Percentiles rank a stretch among this genome's conserved stretches.
phyloP scores from a whole-genome alignment of 2,329 filamentous ascomycete species.

The Samsoniella hepiali region DNA sequence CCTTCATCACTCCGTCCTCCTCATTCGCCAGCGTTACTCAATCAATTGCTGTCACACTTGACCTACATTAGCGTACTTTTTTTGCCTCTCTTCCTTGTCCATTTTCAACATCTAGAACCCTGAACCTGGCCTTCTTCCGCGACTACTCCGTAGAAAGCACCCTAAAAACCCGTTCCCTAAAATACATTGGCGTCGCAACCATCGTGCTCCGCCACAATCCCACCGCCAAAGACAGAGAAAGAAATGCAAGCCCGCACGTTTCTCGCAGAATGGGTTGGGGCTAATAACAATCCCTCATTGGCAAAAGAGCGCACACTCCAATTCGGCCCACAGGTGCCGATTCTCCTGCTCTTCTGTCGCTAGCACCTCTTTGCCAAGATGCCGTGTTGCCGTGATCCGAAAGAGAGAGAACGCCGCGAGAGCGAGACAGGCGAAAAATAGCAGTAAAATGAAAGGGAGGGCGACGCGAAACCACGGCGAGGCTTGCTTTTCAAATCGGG shows the following conservation, averaged over 20 bases:
- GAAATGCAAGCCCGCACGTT: not conserved
- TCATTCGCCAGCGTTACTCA: not conserved
- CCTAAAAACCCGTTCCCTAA: not conserved
- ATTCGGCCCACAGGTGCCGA: constrained; percentile 11
- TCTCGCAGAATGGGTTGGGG: not conserved
- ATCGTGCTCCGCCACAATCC: constrained; percentile 9
- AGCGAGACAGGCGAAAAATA: too few species aligned
- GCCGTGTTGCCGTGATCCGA: constrained; percentile 17
- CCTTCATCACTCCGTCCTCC: not conserved
- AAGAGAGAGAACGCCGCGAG: not conserved
- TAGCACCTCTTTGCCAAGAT: constrained; percentile 17
- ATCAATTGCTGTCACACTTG: constrained; percentile 3
- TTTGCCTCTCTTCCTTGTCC: not conserved
- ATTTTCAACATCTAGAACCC: not conserved
- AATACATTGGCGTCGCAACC: not conserved
- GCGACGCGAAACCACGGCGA: not conserved
- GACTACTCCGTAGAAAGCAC: not conserved
- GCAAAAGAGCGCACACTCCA: not conserved
- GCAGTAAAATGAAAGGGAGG: not conserved
- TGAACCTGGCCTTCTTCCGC: not conserved
- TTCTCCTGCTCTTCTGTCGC: constrained; percentile 2
- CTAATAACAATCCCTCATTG: not conserved
- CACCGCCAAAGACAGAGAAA: not conserved
- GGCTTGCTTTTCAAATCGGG: not conserved
- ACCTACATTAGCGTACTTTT: not conserved